Base-by-base conservation (phyloP, 1,139 yeast genomes). In the Suhomyces bribrorum region DNA sequence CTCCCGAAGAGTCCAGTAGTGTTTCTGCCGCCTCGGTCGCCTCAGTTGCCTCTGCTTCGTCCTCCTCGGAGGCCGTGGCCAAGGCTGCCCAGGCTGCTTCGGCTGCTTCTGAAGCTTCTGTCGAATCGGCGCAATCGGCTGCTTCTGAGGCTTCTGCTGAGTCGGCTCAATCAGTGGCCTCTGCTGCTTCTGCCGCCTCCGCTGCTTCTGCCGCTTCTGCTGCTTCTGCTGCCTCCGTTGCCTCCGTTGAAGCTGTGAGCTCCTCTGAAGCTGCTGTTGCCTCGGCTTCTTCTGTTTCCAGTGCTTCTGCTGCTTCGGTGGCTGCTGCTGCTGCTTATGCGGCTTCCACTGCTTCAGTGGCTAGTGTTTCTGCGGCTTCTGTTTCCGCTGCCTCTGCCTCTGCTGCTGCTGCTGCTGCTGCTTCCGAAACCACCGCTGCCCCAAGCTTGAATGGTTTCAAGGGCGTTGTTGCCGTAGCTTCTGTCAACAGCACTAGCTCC, bases 381-480 rank as follows among this genome's bases (percentile, higher is more conserved):
- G 46, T 45, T 13, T 33, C 48, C 9, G 41, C 45, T 29, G 45
- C 48, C 16, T 41, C 51, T 8, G 45, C 54, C 31, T 49, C 56
- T 6, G 48, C 38, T 25, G 45, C 52, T 25, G 46, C 52, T 17
- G 52, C 53, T 14, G 42, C 48, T 16, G 40, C 48, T n/a, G 49
- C 49, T 8, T 50, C 52, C n/a, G 26, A 47, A 22, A 44, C 52
- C 33, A 50, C 56, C 23, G 31, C 48, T 9, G 48, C 47, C 24
- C 52, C 43, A 31, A 38, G 26, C 26, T 64, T 73, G 44, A 55
- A 61, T 35, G 69, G 62, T 30, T 70, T 71, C 45, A 60, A 62
- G 42, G 78, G 80, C 42, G 63, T 74, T 32, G 52, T 71, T 36
- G 76, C 79, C 23, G 72, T 72, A 37, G 77, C 78, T 38, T 69